Percentiles rank a stretch among this genome's conserved stretches.
phyloP scores from a whole-genome alignment of 179 eudicot species.

The Gypsophila paniculata region DNA sequence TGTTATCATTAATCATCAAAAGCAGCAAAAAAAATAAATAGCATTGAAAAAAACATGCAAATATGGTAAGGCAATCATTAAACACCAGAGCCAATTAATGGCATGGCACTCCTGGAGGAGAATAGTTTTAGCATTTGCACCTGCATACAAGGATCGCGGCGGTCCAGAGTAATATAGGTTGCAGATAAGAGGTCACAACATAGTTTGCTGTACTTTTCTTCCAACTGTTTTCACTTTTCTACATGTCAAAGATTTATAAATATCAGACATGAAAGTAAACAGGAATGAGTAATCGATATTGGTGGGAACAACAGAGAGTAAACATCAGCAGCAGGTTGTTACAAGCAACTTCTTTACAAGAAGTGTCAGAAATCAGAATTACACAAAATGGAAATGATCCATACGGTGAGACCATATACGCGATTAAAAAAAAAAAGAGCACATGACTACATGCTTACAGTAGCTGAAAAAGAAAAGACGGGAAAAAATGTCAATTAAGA shows the following conservation, averaged over 20 bases:
- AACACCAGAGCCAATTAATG: slow-evolving; percentile 1
- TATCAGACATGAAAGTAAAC: slow-evolving; percentile 14
- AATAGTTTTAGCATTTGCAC: slow-evolving; percentile 32
- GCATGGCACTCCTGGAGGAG: not conserved
- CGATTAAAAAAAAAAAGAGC: not conserved
- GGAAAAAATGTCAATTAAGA: not conserved
- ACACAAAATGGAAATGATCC: not conserved
- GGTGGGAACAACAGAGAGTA: slow-evolving; percentile 6
- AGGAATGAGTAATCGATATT: not conserved
- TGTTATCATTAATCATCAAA: slow-evolving; percentile 13
- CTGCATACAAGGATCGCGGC: slow-evolving; percentile 84
- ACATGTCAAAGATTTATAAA: slow-evolving; percentile 25
- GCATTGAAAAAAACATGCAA: slow-evolving; percentile 10
- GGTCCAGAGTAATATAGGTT: slow-evolving; percentile 80
- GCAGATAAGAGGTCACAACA: slow-evolving; percentile 72
- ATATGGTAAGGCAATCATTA: slow-evolving; percentile 3
- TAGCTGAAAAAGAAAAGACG: not conserved
- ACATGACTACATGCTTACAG: slow-evolving; percentile 2
- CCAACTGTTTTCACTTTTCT: slow-evolving; percentile 81
- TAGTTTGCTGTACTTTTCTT: slow-evolving; percentile 61
- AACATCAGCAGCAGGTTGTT: not conserved
- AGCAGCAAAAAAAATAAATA: not conserved
- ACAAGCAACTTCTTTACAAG: not conserved
- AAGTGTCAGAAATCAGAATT: not conserved
- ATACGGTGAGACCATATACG: not conserved